A percentile compares a stretch with the other conserved stretches of the same genome.
phyloP scores from a whole-genome alignment of 2,329 filamentous ascomycete species.

The Paracamarosporium sp. region DNA sequence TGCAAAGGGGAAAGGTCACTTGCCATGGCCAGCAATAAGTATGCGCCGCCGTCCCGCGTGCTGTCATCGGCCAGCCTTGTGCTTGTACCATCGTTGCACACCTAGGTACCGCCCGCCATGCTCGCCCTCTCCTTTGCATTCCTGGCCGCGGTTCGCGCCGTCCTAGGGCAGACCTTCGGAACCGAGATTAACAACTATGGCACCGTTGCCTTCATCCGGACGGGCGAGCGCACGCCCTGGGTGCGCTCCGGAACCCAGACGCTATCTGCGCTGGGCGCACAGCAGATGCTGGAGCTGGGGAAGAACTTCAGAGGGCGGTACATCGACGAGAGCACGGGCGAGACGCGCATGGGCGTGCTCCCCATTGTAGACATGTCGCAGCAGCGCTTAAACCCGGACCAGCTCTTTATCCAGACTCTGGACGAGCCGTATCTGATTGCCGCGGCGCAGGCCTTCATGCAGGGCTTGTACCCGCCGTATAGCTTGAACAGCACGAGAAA shows the following conservation, averaged over 20 bases:
- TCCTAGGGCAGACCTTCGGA: constrained; percentile 18
- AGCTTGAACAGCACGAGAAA: constrained; percentile 34
- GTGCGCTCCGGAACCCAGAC: constrained; percentile 33
- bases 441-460: constrained; percentile 67
- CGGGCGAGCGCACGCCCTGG: constrained; percentile 62
- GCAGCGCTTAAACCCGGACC: constrained; percentile 52
- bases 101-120: constrained; percentile 26
- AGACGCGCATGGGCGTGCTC: constrained; percentile 30
- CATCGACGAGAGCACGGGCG: constrained; percentile 41
- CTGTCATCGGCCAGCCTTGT: constrained; percentile 5
- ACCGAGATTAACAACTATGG: constrained; percentile 48
- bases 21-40: constrained; percentile 13
- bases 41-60: not conserved
- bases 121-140: constrained; percentile 29
- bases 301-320: constrained; percentile 61
- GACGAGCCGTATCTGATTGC: constrained; percentile 57
- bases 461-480: constrained; percentile 65
- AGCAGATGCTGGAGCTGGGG: constrained; percentile 59
- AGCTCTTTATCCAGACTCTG: constrained; percentile 57
- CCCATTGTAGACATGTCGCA: constrained; percentile 51
- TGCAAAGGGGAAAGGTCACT: not conserved
- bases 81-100: not conserved
- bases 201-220: constrained; percentile 60
- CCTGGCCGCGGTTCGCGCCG: constrained; percentile 33
- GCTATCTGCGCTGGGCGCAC: constrained; percentile 63